Base-by-base conservation (phyloP, 2,329 filamentous ascomycete genomes). In the Cordyceps javanica region DNA sequence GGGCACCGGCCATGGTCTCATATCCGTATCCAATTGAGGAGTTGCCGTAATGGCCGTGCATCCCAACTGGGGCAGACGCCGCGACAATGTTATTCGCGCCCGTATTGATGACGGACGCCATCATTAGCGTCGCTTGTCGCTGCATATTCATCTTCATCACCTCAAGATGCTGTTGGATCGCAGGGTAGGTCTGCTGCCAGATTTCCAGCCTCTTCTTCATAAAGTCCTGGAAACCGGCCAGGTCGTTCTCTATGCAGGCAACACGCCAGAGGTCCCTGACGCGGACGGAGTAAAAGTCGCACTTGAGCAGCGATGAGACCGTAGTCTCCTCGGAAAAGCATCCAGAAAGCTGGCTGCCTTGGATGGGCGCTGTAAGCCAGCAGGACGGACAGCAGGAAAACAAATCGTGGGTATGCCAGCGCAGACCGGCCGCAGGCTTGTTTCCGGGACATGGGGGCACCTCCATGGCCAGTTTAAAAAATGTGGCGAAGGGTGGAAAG, bases 151-250 rank as follows among this genome's bases (percentile, higher is more conserved):
- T 55, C 25, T 28, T 34, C 38, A 52, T 59, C 8, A 55, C 25
- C 9, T 26, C 8, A 3, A 59, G 57, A 10, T 55, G 36, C 28
- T 55, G 51, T 26, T 59, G 57, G 25, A 55, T 52, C 9, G 19
- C 44, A 16, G 52, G 57, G 19, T 59, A 41, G 2, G 52, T 59
- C 30, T 51, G 52, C 23, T 50, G 23, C 57, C 52, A 52, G 3
- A 55, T 25, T n/a, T 55, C n/a, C 16, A 41, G 25, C 23, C 45
- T 23, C 23, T 46, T 28, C 45, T 32, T 39, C n/a, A 56, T 51
- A n/a, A 46, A 45, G 2, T 26, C 28, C 2, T 3, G 21, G 25
- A 51, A 55, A 2, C 44, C 45, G 5, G 38, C 38, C 8, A 46
- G 11, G 30, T 34, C 23, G 32, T 56, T 42, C 14, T 38, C 30